These are phyloP conservation scores for Phylloporus sp. DNA, from an alignment of 768 basidiomycete species.

Conservation along the genomic window DNA sequence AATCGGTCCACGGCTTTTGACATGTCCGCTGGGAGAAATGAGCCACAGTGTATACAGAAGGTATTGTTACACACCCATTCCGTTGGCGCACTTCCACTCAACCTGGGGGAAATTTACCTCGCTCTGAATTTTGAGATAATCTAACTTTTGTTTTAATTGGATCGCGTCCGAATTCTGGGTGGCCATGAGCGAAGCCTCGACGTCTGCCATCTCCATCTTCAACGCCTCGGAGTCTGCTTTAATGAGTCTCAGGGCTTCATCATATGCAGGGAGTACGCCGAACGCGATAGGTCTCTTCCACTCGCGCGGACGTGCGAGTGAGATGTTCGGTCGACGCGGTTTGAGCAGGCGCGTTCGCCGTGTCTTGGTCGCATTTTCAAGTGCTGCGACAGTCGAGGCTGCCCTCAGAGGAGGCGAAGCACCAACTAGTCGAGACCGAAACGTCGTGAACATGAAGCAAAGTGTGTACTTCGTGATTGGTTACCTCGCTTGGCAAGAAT, in stretches of 20 bases:
- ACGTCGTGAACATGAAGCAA: slow-evolving; percentile 17
- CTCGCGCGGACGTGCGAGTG: slow-evolving; percentile 46
- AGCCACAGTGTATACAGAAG: neutral
- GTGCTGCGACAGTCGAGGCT: neutral
- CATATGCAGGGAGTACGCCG: slow-evolving; percentile 75
- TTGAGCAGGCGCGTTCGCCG: slow-evolving; percentile 17
- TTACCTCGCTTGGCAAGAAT: no score
- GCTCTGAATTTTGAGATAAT: slow-evolving; percentile 73
- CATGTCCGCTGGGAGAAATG: slow-evolving; percentile 52
- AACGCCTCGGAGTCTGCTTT: slow-evolving; percentile 53
- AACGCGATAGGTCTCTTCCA: slow-evolving; percentile 62
- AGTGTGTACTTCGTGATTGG: no score
- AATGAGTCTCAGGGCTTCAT: slow-evolving; percentile 76
- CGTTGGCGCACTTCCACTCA: slow-evolving; percentile 74
- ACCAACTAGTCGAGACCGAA: slow-evolving; percentile 7
- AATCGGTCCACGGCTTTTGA: slow-evolving; percentile 69
- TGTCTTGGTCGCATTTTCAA: slow-evolving; percentile 5
- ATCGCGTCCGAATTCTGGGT: slow-evolving; percentile 26
- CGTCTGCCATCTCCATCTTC: slow-evolving; percentile 28
- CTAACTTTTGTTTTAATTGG: slow-evolving; percentile 44
- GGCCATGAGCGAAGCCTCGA: slow-evolving; percentile 16
- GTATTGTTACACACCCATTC: slow-evolving; percentile 57
- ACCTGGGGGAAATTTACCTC: slow-evolving; percentile 81
- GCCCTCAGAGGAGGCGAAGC: slow-evolving; percentile 6
- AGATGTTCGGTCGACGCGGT: slow-evolving; percentile 49